A percentile compares a stretch with the other conserved stretches of the same genome.
phyloP scores from a whole-genome alignment of 495 filamentous ascomycete genomes.

The Glonium stellatum region DNA sequence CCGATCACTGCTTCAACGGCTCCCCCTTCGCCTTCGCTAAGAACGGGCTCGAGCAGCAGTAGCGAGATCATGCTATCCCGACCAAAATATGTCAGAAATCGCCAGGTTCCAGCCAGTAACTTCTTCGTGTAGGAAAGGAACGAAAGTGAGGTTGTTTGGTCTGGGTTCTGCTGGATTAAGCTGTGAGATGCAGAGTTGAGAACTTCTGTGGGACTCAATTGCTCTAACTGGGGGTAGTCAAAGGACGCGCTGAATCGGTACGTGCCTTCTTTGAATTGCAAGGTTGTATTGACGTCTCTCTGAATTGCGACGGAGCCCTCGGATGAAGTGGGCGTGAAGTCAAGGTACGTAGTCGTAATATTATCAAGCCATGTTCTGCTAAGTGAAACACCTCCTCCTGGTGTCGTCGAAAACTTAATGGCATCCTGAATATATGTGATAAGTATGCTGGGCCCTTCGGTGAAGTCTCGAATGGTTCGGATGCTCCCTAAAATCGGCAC shows the following conservation, averaged over 20 bases:
- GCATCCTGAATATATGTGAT: slow-evolving; percentile 48
- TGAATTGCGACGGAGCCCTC: slow-evolving; percentile 32
- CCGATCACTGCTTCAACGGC: slow-evolving; percentile 56
- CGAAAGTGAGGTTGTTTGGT: slow-evolving; percentile 47
- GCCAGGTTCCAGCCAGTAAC: slow-evolving; percentile 58
- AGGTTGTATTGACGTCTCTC: slow-evolving; percentile 32
- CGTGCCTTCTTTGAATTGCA: slow-evolving; percentile 44
- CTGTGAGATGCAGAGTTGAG: slow-evolving; percentile 42
- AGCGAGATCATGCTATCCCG: slow-evolving; percentile 57
- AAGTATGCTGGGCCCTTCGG: slow-evolving; percentile 50
- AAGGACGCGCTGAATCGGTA: slow-evolving; percentile 54
- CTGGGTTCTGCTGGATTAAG: slow-evolving; percentile 42
- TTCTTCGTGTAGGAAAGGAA: slow-evolving; percentile 59
- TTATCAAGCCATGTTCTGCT: slow-evolving; percentile 56
- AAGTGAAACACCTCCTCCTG: slow-evolving; percentile 41
- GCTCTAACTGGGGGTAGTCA: slow-evolving; percentile 55
- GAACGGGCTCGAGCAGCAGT: slow-evolving; percentile 50
- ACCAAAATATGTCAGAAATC: slow-evolving; percentile 62
- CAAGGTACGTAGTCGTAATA: slow-evolving; percentile 46
- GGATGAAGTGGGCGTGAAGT: slow-evolving; percentile 36
- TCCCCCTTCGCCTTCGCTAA: slow-evolving; percentile 50
- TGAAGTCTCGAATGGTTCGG: slow-evolving; percentile 54
- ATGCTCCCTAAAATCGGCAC: slow-evolving; percentile 54
- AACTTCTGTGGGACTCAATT: slow-evolving; percentile 44
- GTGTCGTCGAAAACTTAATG: slow-evolving; percentile 37